Conservation (phyloP, 2,329 filamentous ascomycete species). For the Diaporthe helianthi region DNA sequence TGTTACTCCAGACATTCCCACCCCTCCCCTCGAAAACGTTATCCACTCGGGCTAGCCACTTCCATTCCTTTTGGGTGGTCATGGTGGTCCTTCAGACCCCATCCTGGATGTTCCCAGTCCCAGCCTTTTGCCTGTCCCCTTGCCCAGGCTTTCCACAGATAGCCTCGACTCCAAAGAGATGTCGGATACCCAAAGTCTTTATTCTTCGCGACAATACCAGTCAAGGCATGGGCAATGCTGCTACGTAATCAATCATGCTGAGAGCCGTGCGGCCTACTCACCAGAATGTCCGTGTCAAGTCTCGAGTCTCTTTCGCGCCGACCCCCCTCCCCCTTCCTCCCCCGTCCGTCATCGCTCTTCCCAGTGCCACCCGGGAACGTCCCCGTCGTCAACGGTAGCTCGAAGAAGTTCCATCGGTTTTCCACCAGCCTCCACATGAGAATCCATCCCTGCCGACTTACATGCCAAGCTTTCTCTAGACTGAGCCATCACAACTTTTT, state of each 20-base stretch:
- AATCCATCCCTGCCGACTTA: constrained; percentile 24
- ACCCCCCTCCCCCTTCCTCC: constrained; percentile 8
- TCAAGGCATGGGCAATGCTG: constrained; percentile 2
- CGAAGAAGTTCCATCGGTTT: constrained; percentile 29
- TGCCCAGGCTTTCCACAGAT: neutral
- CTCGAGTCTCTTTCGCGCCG: neutral
- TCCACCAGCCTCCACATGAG: constrained; percentile 19
- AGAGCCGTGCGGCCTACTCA: neutral
- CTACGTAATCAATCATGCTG: constrained; percentile 18
- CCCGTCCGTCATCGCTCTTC: constrained; percentile 10
- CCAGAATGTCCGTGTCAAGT: constrained; percentile 6
- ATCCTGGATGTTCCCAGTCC: constrained; percentile 18
- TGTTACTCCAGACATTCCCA: constrained; percentile 14
- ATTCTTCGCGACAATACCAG: neutral
- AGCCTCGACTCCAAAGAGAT: constrained; percentile 22
- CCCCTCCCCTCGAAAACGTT: neutral
- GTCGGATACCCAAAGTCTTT: constrained; percentile 9
- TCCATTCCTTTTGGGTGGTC: constrained; percentile 4
- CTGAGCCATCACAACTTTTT: constrained; percentile 30
- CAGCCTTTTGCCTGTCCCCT: neutral
- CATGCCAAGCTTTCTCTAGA: constrained; percentile 35
- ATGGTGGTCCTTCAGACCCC: neutral
- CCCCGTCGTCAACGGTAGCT: constrained; percentile 8
- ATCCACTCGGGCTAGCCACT: constrained; percentile 24
- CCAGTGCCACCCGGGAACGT: constrained; percentile 4